Percentiles rank a stretch among this genome's conserved stretches.
Conservation (phyloP, 2,329 filamentous ascomycete genomes). For the Rhynchosporium secalis region DNA sequence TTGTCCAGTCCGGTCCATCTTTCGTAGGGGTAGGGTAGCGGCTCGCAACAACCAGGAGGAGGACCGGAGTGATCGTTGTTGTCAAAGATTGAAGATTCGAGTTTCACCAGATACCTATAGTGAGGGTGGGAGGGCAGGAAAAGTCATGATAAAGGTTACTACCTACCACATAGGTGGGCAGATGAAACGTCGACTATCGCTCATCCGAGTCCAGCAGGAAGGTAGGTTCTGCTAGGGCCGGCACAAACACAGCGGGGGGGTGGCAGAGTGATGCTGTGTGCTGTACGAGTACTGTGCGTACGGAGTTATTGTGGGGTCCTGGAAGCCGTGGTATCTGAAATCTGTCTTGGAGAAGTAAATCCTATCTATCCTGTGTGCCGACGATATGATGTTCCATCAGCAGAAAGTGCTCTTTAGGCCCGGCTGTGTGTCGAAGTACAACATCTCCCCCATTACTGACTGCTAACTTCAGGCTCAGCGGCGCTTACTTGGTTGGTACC, state of each 20-base stretch:
- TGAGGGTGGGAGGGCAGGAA: too few species aligned
- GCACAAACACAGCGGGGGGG: conserved; percentile 5
- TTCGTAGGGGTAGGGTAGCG: too few species aligned
- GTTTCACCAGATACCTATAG: too few species aligned
- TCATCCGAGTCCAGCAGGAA: neutral
- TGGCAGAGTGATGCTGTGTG: conserved; percentile 1
- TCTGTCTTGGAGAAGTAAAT: neutral
- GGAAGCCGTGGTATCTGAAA: neutral
- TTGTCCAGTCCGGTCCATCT: neutral
- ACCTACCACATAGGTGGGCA: too few species aligned
- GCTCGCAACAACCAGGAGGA: too few species aligned
- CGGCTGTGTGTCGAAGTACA: neutral
- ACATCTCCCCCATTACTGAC: neutral
- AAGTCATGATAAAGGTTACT: too few species aligned
- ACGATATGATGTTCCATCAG: neutral
- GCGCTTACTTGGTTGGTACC: neutral
- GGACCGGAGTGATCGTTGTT: too few species aligned
- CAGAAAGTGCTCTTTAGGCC: neutral
- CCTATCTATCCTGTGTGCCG: neutral
- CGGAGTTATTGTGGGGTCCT: conserved; percentile 5
- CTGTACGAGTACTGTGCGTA: neutral
- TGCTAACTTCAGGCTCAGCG: neutral
- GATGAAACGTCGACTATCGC: too few species aligned
- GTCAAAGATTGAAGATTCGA: too few species aligned
- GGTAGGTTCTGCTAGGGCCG: conserved; percentile 9